Percentiles rank a stretch among this genome's conserved stretches.
Evolutionary conservation across 345 rosid species (phyloP).

Genomic region (Cardamine occulta): DNA sequence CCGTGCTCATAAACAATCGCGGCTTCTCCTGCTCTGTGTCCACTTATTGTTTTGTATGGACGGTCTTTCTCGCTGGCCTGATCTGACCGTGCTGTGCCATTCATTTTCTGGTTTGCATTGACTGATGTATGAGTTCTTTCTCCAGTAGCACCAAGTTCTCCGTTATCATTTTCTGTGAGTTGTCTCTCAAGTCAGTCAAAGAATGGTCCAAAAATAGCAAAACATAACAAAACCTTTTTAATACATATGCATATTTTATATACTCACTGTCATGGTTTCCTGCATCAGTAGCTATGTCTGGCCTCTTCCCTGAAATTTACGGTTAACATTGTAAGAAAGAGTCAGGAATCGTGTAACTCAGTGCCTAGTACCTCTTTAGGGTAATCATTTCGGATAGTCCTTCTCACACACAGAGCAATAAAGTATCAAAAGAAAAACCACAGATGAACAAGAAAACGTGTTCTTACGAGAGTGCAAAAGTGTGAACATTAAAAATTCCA

Average conservation of each 20-base stretch:
- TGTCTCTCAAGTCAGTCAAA: slow-evolving; percentile 14
- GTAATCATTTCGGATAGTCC: neutral
- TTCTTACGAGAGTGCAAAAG: slow-evolving; percentile 13
- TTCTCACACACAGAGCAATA: slow-evolving; percentile 14
- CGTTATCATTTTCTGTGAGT: slow-evolving; percentile 54
- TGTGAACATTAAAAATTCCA: slow-evolving; percentile 8
- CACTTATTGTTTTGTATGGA: slow-evolving; percentile 61
- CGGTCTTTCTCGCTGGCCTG: slow-evolving; percentile 57
- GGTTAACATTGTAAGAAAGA: slow-evolving; percentile 10
- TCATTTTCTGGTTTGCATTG: slow-evolving; percentile 55
- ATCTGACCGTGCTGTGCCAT: slow-evolving; percentile 58
- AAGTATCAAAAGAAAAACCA: slow-evolving; percentile 2
- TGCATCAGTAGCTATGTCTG: slow-evolving; percentile 47
- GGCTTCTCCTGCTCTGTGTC: slow-evolving; percentile 40
- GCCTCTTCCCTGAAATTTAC: slow-evolving; percentile 49
- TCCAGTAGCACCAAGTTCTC: slow-evolving; percentile 44
- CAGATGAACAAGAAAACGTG: slow-evolving; percentile 14
- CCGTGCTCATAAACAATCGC: slow-evolving; percentile 34
- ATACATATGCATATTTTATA: neutral
- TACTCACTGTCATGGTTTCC: slow-evolving; percentile 54
- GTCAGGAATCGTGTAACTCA: neutral
- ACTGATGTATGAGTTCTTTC: slow-evolving; percentile 38
- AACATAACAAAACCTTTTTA: neutral
- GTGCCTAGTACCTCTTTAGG: slow-evolving; percentile 17
- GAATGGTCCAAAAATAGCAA: neutral